A percentile compares a stretch with the other conserved stretches of the same genome.
phyloP scores from a whole-genome alignment of 306 rosid species.

The Betula pendula region DNA sequence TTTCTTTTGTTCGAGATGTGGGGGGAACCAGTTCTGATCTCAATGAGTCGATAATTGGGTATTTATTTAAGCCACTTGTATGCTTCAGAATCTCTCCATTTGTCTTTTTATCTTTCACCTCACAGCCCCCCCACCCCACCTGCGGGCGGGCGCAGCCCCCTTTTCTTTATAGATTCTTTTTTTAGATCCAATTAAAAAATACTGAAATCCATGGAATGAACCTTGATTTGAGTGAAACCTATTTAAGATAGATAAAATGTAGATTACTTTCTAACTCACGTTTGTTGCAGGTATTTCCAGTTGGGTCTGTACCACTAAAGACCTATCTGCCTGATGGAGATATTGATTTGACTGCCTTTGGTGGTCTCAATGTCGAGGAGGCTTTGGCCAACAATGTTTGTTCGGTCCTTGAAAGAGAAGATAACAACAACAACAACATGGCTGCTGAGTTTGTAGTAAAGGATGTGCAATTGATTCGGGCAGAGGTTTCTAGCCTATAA shows the following conservation, averaged over 20 bases:
- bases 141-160: no score
- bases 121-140: no score
- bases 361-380: slow-evolving; percentile 5
- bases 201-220: neutral
- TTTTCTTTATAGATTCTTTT: no score
- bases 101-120: neutral
- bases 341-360: slow-evolving; percentile 20
- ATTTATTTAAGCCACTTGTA: neutral
- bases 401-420: slow-evolving; percentile 15
- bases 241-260: neutral
- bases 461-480: slow-evolving; percentile 16
- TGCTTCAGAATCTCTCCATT: neutral
- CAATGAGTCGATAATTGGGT: neutral
- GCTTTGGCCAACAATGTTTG: slow-evolving; percentile 8
- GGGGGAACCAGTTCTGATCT: neutral
- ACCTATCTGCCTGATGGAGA: slow-evolving; percentile 20
- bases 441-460: slow-evolving; percentile 10
- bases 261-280: neutral
- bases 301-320: slow-evolving; percentile 8
- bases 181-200: neutral
- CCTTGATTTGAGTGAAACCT: neutral
- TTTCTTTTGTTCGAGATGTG: neutral
- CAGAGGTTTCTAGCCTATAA: slow-evolving; percentile 15
- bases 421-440: neutral
- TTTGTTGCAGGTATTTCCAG: slow-evolving; percentile 5